These are phyloP conservation scores for Jaenimonas drosophilae DNA, from an alignment of 208 protist species.

Conservation along the genomic window DNA sequence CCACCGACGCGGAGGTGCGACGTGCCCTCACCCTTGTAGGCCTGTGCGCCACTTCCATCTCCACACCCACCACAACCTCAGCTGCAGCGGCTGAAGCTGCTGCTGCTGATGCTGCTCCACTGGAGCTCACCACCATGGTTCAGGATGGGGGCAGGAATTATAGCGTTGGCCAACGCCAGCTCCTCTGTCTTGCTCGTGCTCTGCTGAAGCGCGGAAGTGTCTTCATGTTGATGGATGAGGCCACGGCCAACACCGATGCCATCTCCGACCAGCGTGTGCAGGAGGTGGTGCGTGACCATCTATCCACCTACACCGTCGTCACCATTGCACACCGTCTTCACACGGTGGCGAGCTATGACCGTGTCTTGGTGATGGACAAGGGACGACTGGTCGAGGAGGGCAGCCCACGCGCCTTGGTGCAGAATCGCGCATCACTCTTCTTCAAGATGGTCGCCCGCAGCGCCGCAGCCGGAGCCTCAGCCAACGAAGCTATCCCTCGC, in stretches of 20 bases:
- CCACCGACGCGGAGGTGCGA: slow-evolving; percentile 27
- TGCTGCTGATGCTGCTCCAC: neutral
- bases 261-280: slow-evolving; percentile 46
- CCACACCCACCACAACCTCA: too few relatives aligned
- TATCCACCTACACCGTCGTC: slow-evolving; percentile 61
- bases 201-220: slow-evolving; percentile 39
- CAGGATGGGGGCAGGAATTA: slow-evolving; percentile 49
- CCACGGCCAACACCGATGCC: slow-evolving; percentile 68
- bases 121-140: slow-evolving; percentile 1
- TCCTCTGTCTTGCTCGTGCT: slow-evolving; percentile 63
- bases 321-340: slow-evolving; percentile 75
- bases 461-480: too few relatives aligned
- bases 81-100: too few relatives aligned
- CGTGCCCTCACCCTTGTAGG: slow-evolving; percentile 25
- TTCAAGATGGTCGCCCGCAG: slow-evolving; percentile 8
- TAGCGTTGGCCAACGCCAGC: slow-evolving; percentile 67
- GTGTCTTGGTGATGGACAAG: slow-evolving; percentile 43
- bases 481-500: too few relatives aligned
- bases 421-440: slow-evolving; percentile 9
- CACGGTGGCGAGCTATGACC: slow-evolving; percentile 54
- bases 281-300: slow-evolving; percentile 31
- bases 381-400: slow-evolving; percentile 22
- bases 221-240: slow-evolving; percentile 83
- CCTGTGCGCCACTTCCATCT: slow-evolving; percentile 1
- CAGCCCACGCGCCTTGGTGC: slow-evolving; percentile 13